Evolutionary conservation across 306 rosid species (phyloP).

Genomic region (Malus asiatica): DNA sequence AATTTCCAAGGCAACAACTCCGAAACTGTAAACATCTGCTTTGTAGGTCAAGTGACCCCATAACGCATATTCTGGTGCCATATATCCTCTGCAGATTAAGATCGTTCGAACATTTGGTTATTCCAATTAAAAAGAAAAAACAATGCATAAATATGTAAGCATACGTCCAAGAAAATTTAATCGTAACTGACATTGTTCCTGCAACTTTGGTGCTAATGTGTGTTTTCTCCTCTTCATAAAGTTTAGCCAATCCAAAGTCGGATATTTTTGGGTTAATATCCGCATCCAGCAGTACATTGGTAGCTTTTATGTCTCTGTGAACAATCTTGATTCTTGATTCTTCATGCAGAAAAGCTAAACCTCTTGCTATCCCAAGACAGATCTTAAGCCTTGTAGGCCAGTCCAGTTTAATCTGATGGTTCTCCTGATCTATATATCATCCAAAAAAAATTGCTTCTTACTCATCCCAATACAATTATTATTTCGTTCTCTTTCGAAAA

Average conservation of each 20-base stretch:
- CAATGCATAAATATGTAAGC: not conserved
- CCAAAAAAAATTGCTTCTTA: not conserved
- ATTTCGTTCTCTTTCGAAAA: too few species aligned
- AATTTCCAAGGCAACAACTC: conserved; percentile 53
- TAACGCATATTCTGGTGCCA: conserved; percentile 57
- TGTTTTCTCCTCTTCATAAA: conserved; percentile 44
- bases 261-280: conserved; percentile 53
- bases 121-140: not conserved
- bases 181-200: conserved; percentile 49
- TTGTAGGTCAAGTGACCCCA: conserved; percentile 49
- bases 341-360: conserved; percentile 56
- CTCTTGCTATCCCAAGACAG: conserved; percentile 58
- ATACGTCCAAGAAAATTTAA: not conserved
- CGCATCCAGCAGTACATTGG: conserved; percentile 50
- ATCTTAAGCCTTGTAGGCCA: conserved; percentile 52
- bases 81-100: conserved; percentile 40
- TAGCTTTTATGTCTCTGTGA: conserved; percentile 63
- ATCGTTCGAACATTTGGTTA: not conserved
- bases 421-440: conserved; percentile 22
- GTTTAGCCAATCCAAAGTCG: conserved; percentile 63
- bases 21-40: conserved; percentile 60
- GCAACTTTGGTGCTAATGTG: conserved; percentile 53
- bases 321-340: conserved; percentile 57
- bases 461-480: too few species aligned
- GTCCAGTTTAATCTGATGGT: conserved; percentile 22